Percentiles rank a stretch among this genome's conserved stretches.
Evolutionary conservation across 768 basidiomycete species (phyloP).

Genomic region (Xanthoconium stramineum): DNA sequence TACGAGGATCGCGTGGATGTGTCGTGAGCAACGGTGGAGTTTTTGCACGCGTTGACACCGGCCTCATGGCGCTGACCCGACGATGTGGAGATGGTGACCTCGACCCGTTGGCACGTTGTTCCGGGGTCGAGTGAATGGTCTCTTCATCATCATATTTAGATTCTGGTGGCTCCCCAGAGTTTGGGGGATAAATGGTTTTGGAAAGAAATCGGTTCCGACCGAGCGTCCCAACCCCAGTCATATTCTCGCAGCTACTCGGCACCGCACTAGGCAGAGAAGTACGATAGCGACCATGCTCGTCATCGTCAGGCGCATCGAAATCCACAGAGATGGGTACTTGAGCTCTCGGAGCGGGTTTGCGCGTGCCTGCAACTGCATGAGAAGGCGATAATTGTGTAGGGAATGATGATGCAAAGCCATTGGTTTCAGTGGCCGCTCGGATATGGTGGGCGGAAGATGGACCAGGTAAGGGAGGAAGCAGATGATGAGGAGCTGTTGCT

Average conservation of each 20-base stretch:
- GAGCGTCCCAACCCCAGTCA: constrained; percentile 62
- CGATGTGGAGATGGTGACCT: constrained; percentile 25
- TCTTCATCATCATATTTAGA: constrained; percentile 17
- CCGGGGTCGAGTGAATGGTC: constrained; percentile 15
- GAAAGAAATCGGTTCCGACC: constrained; percentile 26
- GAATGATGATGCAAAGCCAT: constrained; percentile 18
- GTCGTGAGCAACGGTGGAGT: constrained; percentile 38
- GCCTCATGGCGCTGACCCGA: constrained; percentile 28
- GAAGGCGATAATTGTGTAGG: constrained; percentile 15
- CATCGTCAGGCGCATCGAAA: constrained; percentile 35
- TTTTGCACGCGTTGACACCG: constrained; percentile 37
- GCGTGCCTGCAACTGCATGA: constrained; percentile 36
- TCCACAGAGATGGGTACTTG: constrained; percentile 61
- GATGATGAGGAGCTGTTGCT: constrained; percentile 31
- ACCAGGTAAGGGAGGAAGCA: constrained; percentile 11
- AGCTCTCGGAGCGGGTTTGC: constrained; percentile 62
- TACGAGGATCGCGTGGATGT: constrained; percentile 26
- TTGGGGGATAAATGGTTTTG: constrained; percentile 14
- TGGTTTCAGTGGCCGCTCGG: constrained; percentile 35
- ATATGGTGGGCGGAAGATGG: constrained; percentile 28
- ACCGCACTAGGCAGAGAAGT: constrained; percentile 53
- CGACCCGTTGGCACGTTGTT: constrained; percentile 15
- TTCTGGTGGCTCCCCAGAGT: constrained; percentile 8
- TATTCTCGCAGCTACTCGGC: constrained; percentile 49
- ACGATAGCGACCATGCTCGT: constrained; percentile 35